Evolutionary conservation across 495 filamentous ascomycete species (phyloP).

Genomic region (Chaetomium fimeti): DNA sequence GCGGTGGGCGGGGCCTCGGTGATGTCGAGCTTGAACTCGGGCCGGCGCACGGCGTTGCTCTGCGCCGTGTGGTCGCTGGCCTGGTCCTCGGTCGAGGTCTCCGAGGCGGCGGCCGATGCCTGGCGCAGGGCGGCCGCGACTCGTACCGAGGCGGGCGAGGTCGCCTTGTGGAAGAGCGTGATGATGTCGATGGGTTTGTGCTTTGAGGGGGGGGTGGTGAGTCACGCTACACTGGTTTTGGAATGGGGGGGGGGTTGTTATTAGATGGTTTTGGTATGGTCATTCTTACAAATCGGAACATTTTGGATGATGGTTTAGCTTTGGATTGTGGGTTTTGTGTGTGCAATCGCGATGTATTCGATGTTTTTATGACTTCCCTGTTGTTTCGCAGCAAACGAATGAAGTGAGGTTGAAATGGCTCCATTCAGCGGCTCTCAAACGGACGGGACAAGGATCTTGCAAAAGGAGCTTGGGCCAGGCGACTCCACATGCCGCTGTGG

Average conservation of each 20-base stretch:
- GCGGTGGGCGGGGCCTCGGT: slow-evolving; percentile 75
- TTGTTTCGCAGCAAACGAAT: not conserved
- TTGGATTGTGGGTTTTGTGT: too few relatives aligned
- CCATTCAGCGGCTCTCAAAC: not conserved
- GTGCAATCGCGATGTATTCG: not conserved
- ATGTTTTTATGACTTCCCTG: not conserved
- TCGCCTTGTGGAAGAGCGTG: slow-evolving; percentile 89
- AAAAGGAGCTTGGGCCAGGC: slow-evolving; percentile 11
- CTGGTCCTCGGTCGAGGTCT: slow-evolving; percentile 63
- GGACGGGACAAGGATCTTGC: not conserved
- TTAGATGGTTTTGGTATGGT: not conserved
- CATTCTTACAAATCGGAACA: slow-evolving; percentile 33
- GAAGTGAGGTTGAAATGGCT: not conserved
- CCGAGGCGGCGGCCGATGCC: slow-evolving; percentile 59
- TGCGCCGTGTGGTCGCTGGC: slow-evolving; percentile 53
- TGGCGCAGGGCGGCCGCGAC: slow-evolving; percentile 73
- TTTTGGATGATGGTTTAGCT: slow-evolving; percentile 8
- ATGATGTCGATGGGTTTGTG: slow-evolving; percentile 85
- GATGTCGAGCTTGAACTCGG: slow-evolving; percentile 82
- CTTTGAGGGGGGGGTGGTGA: slow-evolving; percentile 40
- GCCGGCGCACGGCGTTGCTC: slow-evolving; percentile 22
- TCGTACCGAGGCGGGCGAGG: slow-evolving; percentile 60
- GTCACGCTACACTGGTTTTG: not conserved
- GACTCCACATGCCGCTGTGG: not conserved
- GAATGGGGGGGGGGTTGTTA: not conserved